These are phyloP conservation scores for Phytophthora uliginosa DNA, from an alignment of 352 stramenopile species.

Conservation along the genomic window DNA sequence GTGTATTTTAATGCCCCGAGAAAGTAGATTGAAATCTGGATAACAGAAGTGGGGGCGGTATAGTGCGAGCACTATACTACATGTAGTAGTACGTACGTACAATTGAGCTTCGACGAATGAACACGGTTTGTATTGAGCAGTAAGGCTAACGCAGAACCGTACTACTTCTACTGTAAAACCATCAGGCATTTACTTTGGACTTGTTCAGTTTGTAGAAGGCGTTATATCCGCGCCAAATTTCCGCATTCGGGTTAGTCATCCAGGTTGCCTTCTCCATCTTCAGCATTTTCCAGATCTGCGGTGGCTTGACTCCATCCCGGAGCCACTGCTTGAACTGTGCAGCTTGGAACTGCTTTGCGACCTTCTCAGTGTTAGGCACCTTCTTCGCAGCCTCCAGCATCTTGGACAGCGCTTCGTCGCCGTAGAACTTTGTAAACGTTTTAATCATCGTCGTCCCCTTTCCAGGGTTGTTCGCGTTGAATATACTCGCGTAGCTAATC, in stretches of 20 bases:
- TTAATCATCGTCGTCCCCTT: conserved; percentile 18
- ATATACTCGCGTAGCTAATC: conserved; percentile 4
- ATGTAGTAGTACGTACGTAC: too few relatives aligned
- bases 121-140: too few relatives aligned
- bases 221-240: conserved; percentile 7
- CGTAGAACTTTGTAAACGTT: conserved; percentile 16
- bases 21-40: too few relatives aligned
- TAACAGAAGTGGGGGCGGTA: too few relatives aligned
- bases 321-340: conserved; percentile 13
- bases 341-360: conserved; percentile 1
- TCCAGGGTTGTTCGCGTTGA: conserved; percentile 7
- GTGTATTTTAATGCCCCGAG: too few relatives aligned
- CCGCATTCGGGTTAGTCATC: conserved; percentile 14
- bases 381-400: conserved; percentile 16
- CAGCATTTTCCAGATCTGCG: conserved; percentile 13
- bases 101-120: too few relatives aligned
- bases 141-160: too few relatives aligned
- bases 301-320: neutral
- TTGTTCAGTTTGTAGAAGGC: conserved; percentile 9
- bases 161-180: neutral
- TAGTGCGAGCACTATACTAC: too few relatives aligned
- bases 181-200: neutral
- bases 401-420: conserved; percentile 1
- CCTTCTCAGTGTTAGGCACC: conserved; percentile 9
- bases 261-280: conserved; percentile 5